Evolutionary conservation across 768 basidiomycete species (phyloP).

Genomic region (Suillus americanus): DNA sequence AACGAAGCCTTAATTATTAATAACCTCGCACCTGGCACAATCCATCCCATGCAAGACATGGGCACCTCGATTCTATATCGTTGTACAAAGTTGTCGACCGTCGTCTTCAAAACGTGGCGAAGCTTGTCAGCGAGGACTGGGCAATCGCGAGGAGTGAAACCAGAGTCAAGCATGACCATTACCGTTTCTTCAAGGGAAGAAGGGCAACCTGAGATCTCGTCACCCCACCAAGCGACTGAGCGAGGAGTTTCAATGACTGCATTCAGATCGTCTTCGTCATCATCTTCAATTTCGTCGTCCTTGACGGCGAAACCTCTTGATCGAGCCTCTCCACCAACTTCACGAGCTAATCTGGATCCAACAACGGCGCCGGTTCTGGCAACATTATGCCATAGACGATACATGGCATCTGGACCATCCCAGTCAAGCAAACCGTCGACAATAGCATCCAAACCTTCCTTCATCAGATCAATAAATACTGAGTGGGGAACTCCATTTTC

Average conservation of each 20-base stretch:
- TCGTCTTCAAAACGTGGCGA: slow-evolving; percentile 44
- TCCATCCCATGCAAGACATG: slow-evolving; percentile 59
- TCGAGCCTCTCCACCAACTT: slow-evolving; percentile 35
- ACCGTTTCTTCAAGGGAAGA: slow-evolving; percentile 63
- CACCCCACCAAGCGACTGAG: slow-evolving; percentile 72
- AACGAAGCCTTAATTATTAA: background rate
- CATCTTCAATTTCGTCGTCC: slow-evolving; percentile 37
- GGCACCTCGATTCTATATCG: slow-evolving; percentile 51
- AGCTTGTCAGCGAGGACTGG: slow-evolving; percentile 56
- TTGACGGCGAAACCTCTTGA: slow-evolving; percentile 41
- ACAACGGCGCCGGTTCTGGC: slow-evolving; percentile 42
- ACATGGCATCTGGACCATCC: slow-evolving; percentile 43
- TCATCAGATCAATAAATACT: slow-evolving; percentile 41
- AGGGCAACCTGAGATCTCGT: slow-evolving; percentile 58
- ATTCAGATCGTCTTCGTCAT: slow-evolving; percentile 38
- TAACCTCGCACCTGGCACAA: slow-evolving; percentile 49
- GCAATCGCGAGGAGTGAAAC: slow-evolving; percentile 52
- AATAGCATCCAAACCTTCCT: slow-evolving; percentile 33
- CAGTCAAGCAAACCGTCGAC: slow-evolving; percentile 44
- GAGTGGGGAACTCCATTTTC: slow-evolving; percentile 57
- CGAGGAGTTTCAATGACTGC: slow-evolving; percentile 28
- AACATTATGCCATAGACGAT: slow-evolving; percentile 40
- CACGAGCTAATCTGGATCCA: slow-evolving; percentile 37
- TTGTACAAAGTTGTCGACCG: slow-evolving; percentile 41
- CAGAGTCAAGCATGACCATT: slow-evolving; percentile 56